Base-by-base conservation (phyloP, 805 yeast genomes). In the Schwanniomyces polymorphus region DNA sequence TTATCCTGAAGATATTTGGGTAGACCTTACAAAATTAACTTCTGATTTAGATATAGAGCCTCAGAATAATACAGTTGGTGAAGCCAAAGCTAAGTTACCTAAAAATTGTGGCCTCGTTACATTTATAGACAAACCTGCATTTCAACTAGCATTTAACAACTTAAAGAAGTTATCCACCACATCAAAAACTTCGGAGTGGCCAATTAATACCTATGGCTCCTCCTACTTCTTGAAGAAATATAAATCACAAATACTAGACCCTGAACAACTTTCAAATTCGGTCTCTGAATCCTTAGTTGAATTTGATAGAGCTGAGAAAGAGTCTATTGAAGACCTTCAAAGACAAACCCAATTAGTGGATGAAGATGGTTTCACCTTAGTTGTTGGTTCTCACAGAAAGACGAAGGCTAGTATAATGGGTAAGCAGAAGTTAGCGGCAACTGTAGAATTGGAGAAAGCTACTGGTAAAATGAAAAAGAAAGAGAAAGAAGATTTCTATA, bases 331-430 rank as follows among this genome's bases (percentile, higher is more conserved):
- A 31, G 79, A 77, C 41, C 64, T 85, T 42, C 75, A 76, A 46
- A 73, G 73, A 9, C 81, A 82, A 71, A 76, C 79, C 25, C 76
- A 80, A 39, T 58, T 80, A 27, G 94, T 91, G 3, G 98, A 91
- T 64, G 97, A 87, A 53, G 97, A 91, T 64, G 98, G 97, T 2
- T 91, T 91, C 69, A 90, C 96, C 0, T 70, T 88, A 59, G 98
- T 91, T 38, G 96, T 91, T 17, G 90, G 94, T 9, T 78, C 88
- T 42, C 91, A 88, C 61, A 80, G 96, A 52, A 90, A 88, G 74
- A 84, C 94, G 2, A 80, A 85, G 64, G 81, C 83, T 52, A 88
- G 88, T 51, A 75, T 90, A 34, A 54, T 83, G 64, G 88, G 88
- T 38, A 76, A 80, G 58, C 78, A 71, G 48, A 67, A 71, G 52